Base-by-base conservation (phyloP, 371 early-diverging fungal species). In the Choanephora cucurbitarum region DNA sequence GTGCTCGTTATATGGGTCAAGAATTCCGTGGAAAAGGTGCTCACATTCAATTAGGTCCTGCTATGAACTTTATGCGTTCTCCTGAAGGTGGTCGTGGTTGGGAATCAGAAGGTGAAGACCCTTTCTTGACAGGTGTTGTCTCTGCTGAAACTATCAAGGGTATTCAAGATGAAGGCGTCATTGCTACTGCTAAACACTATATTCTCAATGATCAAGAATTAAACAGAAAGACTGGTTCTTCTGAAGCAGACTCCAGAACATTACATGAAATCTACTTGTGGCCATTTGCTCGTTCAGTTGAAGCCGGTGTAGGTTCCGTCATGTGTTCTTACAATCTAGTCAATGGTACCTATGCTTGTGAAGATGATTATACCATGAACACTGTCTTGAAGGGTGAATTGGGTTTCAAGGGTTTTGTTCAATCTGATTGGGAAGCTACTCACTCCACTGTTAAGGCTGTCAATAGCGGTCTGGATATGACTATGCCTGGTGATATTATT, bases 21-120 rank as follows among this genome's bases (percentile, higher is more conserved):
- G 86, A 86, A 60, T 77, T 77, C 44, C 58, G 71, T 24, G 67
- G 58, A 3, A 71, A 72, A 34, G 86, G 86, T 17, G 60, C 79
- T 40, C 67, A 85, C 53, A 56, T 64, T 13, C 66, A 66, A 32
- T 54, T 86, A 13, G 82, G 78, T 5, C 83, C 82, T 22, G 64
- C 62, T 31, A 61, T 79, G 64, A 80, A 82, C 58, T 57, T 81
- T 28, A 55, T 66, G 45, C 69, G 82, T n/a, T 50, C 66, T 14
- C 81, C 81, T 15, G 49, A 61, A 15, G 72, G 64, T 39, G 86
- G 86, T n/a, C 67, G 86, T 57, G 75, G 67, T 28, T 85, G 84
- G 84, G 86, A 85, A 68, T 72, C 67, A 10, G 70, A 69, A 46
- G 82, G 84, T 28, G 86, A 76, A 59, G 86, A 86, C 46, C 85